These are phyloP conservation scores for Iberis pinnata DNA, from an alignment of 345 rosid genomes.

Conservation along the genomic window DNA sequence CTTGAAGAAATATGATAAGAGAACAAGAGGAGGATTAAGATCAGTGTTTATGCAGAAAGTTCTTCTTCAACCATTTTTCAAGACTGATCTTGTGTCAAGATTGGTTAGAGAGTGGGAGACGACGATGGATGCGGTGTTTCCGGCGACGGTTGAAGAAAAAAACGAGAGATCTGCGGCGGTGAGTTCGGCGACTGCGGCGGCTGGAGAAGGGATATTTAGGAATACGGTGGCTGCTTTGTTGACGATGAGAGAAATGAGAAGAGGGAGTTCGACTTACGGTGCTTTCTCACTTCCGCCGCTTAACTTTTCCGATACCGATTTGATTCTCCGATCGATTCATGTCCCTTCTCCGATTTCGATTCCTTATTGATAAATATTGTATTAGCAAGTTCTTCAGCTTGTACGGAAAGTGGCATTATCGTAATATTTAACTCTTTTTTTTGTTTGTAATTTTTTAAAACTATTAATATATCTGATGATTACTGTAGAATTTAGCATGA, in stretches of 20 bases:
- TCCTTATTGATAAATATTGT: constrained; percentile 3
- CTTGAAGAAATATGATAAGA: constrained; percentile 84
- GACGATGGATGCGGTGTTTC: constrained; percentile 54
- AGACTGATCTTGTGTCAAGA: constrained; percentile 64
- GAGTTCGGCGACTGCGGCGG: constrained; percentile 28
- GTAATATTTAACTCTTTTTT: neutral
- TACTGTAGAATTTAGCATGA: no score
- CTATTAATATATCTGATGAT: no score
- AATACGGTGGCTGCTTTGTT: constrained; percentile 63
- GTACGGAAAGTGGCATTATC: neutral
- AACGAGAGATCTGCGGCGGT: constrained; percentile 18
- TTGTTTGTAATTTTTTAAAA: no score
- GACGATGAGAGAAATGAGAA: constrained; percentile 75
- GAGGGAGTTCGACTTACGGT: constrained; percentile 65
- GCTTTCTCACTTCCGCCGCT: constrained; percentile 75
- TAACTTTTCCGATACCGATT: constrained; percentile 48
- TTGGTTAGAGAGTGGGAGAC: constrained; percentile 67
- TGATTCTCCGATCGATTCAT: constrained; percentile 34
- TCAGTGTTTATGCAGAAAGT: constrained; percentile 64
- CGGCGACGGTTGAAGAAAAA: constrained; percentile 27
- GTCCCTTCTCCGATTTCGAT: constrained; percentile 52
- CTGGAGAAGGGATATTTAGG: constrained; percentile 60
- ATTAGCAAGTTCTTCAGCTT: no score
- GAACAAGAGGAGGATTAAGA: constrained; percentile 51
- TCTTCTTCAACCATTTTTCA: constrained; percentile 65